phyloP scores from a whole-genome alignment of 331 rosid genomes.

The Erythrophleum ivorense region DNA sequence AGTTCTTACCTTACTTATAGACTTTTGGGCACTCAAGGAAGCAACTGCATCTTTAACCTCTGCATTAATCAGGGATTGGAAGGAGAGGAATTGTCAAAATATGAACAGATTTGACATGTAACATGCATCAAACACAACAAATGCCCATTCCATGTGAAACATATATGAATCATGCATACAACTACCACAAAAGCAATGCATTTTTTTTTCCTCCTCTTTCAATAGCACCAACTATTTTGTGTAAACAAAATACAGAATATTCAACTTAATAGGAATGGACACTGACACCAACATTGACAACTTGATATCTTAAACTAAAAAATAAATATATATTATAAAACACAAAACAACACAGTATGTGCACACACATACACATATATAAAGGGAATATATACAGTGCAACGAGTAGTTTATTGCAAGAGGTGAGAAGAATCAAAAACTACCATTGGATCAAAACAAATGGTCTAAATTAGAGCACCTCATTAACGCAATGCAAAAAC shows the following conservation, averaged over 20 bases:
- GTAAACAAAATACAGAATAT: neutral
- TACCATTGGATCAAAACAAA: neutral
- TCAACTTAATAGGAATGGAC: neutral
- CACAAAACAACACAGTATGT: neutral
- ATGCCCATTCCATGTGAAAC: constrained; percentile 3
- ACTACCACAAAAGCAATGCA: neutral
- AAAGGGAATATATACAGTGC: neutral
- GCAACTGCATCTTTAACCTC: constrained; percentile 68
- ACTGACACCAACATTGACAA: neutral
- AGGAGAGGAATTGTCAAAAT: constrained; percentile 14
- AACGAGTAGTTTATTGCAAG: neutral
- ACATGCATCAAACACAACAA: constrained; percentile 9
- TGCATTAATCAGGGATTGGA: constrained; percentile 45
- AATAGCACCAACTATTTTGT: neutral
- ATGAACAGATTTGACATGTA: constrained; percentile 5
- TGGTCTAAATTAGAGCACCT: neutral
- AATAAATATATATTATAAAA: neutral
- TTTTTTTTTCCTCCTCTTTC: neutral
- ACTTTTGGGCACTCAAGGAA: constrained; percentile 66
- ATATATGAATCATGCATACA: neutral
- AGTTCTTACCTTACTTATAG: constrained; percentile 64
- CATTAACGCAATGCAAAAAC: neutral
- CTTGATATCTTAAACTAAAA: neutral
- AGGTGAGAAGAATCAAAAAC: neutral
- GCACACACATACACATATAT: neutral